These are phyloP conservation scores for Salix brachista DNA, from an alignment of 345 rosid species.

Conservation along the genomic window DNA sequence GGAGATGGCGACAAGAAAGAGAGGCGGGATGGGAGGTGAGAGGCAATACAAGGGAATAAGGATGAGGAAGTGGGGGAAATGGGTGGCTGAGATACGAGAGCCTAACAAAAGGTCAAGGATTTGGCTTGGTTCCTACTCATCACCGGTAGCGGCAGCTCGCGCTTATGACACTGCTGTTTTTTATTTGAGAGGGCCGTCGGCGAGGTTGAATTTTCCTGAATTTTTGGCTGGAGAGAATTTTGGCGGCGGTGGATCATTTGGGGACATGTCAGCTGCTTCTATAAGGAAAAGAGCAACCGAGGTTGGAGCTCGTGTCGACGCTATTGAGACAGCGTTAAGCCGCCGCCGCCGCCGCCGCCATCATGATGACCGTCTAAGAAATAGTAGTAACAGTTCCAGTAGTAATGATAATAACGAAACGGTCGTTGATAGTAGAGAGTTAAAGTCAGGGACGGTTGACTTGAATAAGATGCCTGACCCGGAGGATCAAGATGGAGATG, in stretches of 20 bases:
- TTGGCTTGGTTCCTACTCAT: constrained; percentile 95
- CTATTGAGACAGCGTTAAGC: constrained; percentile 50
- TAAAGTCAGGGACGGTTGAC: constrained; percentile 66
- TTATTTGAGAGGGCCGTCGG: constrained; percentile 86
- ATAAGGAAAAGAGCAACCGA: constrained; percentile 86
- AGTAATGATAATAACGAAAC: constrained; percentile 4
- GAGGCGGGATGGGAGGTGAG: constrained; percentile 30
- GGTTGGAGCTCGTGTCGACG: constrained; percentile 92
- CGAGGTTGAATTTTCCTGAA: constrained; percentile 92
- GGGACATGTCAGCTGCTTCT: constrained; percentile 76
- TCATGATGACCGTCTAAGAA: constrained; percentile 15
- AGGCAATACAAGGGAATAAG: constrained; percentile 86
- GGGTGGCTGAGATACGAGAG: constrained; percentile 99
- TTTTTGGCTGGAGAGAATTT: constrained; percentile 51
- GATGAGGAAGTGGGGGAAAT: constrained; percentile 99
- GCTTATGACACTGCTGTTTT: constrained; percentile 98
- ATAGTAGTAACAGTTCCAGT: constrained; percentile 5
- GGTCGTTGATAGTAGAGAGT: constrained; percentile 17
- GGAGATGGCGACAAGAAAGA: constrained; percentile 29
- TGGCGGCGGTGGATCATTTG: constrained; percentile 29
- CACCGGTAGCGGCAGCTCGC: constrained; percentile 89
- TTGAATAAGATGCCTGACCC: constrained; percentile 94
- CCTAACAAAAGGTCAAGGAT: constrained; percentile 91
- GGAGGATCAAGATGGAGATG: constrained; percentile 71
- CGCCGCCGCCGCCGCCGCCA: constrained; percentile 33